Evolutionary conservation across 352 stramenopile genomes (phyloP).

Genomic region (Pythium volutum): DNA sequence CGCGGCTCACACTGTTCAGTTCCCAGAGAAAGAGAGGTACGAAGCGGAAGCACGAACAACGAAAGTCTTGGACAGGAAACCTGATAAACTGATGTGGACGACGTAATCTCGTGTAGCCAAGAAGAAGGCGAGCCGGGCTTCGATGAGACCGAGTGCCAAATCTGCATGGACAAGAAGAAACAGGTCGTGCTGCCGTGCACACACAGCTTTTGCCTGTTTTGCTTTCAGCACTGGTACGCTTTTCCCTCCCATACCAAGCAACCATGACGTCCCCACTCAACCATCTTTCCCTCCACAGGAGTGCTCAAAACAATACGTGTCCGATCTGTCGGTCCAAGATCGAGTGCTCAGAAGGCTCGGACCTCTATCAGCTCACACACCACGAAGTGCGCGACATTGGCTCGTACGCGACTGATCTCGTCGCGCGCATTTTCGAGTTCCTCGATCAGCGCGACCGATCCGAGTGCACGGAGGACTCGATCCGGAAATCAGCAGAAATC

Average conservation of each 20-base stretch:
- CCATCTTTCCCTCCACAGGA: slow-evolving; percentile 28
- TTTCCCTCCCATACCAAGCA: background rate
- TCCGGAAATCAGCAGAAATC: slow-evolving; percentile 45
- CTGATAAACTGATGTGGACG: background rate
- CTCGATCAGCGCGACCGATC: slow-evolving; percentile 65
- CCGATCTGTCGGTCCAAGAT: slow-evolving; percentile 73
- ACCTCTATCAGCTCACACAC: slow-evolving; percentile 71
- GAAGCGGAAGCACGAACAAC: background rate
- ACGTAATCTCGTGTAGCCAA: slow-evolving; percentile 9
- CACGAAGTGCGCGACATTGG: slow-evolving; percentile 67
- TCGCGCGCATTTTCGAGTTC: slow-evolving; percentile 78
- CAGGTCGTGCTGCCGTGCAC: slow-evolving; percentile 69
- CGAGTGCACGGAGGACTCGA: slow-evolving; percentile 33
- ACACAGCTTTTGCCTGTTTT: slow-evolving; percentile 77
- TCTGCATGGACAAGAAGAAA: slow-evolving; percentile 86
- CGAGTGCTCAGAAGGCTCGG: slow-evolving; percentile 70
- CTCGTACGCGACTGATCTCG: slow-evolving; percentile 74
- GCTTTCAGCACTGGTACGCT: slow-evolving; percentile 68
- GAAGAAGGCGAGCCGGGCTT: slow-evolving; percentile 36
- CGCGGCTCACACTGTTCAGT: slow-evolving; percentile 55
- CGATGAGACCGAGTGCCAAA: slow-evolving; percentile 80
- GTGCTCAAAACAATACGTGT: slow-evolving; percentile 72
- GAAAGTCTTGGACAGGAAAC: background rate
- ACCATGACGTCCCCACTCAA: background rate
- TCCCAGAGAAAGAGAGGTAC: slow-evolving; percentile 40